phyloP scores from a whole-genome alignment of 805 yeast species.

The Barnettozyma sp. region DNA sequence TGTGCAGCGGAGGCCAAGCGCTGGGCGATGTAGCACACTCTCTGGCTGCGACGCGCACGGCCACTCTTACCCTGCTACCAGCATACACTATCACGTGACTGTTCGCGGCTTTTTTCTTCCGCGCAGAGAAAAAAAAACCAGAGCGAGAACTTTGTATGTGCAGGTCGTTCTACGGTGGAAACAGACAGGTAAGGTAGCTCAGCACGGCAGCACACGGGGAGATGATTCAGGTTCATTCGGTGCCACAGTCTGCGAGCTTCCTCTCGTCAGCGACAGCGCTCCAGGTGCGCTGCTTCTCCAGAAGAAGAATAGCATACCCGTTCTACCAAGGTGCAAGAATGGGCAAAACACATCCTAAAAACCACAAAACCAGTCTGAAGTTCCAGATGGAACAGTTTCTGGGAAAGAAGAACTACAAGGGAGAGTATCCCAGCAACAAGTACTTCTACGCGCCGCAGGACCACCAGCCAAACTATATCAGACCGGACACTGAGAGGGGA shows the following conservation, averaged over 20 bases:
- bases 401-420: constrained; percentile 80
- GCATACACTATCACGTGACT: too few relatives aligned
- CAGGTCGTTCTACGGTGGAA: too few relatives aligned
- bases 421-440: constrained; percentile 72
- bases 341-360: constrained; percentile 34
- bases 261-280: constrained; percentile 14
- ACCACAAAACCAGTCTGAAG: constrained; percentile 47
- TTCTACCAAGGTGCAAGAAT: constrained; percentile 39
- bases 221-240: constrained; percentile 7
- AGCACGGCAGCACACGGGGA: too few relatives aligned
- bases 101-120: too few relatives aligned
- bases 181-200: too few relatives aligned
- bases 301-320: constrained; percentile 50
- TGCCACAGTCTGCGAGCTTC: constrained; percentile 6
- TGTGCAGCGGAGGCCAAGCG: too few relatives aligned
- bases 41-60: too few relatives aligned
- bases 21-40: too few relatives aligned
- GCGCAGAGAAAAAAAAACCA: too few relatives aligned
- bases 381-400: constrained; percentile 64
- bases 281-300: constrained; percentile 41
- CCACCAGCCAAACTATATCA: constrained; percentile 68
- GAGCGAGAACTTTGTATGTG: too few relatives aligned
- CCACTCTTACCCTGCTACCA: too few relatives aligned
- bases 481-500: constrained; percentile 44
- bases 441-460: constrained; percentile 61